Conservation (phyloP, 192 early-diverging fungal species). For the Radiomyces spectabilis region DNA sequence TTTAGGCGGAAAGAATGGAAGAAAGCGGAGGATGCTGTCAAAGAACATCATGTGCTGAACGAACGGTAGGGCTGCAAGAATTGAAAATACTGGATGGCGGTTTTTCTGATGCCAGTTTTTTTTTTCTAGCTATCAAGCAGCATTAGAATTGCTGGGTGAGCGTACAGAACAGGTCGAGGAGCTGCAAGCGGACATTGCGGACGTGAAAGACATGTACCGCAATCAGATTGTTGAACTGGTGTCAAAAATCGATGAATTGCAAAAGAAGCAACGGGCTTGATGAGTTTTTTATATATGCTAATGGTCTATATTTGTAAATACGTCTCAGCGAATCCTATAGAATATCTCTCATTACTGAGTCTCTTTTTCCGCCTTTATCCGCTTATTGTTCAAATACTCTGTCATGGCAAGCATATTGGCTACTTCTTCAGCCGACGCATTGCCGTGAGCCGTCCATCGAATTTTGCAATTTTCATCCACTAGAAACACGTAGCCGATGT, state of each 20-base stretch:
- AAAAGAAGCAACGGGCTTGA: conserved; percentile 9
- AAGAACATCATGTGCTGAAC: conserved; percentile 51
- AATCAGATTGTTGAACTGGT: conserved; percentile 57
- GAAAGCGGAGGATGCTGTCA: conserved; percentile 21
- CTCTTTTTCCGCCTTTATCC: too few species aligned
- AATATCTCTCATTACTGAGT: too few species aligned
- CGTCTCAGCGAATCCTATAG: too few species aligned
- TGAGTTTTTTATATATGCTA: background rate
- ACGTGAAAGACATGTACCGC: conserved; percentile 73
- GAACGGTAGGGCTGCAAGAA: too few species aligned
- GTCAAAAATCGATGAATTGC: conserved; percentile 31
- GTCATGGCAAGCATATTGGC: conserved; percentile 31
- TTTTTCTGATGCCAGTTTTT: background rate
- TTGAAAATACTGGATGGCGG: too few species aligned
- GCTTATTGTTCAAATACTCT: conserved; percentile 20
- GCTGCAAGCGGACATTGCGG: conserved; percentile 63
- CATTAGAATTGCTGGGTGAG: conserved; percentile 86
- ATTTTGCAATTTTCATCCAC: conserved; percentile 49
- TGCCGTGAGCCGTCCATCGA: conserved; percentile 49
- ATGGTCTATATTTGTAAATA: conserved; percentile 1
- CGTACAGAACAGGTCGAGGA: conserved; percentile 82
- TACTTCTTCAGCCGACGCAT: conserved; percentile 32
- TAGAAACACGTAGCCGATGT: conserved; percentile 47
- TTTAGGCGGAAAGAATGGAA: conserved; percentile 9
- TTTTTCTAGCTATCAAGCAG: conserved; percentile 48